Conservation (phyloP, 495 filamentous ascomycete species). For the Penicillium verhagenii region DNA sequence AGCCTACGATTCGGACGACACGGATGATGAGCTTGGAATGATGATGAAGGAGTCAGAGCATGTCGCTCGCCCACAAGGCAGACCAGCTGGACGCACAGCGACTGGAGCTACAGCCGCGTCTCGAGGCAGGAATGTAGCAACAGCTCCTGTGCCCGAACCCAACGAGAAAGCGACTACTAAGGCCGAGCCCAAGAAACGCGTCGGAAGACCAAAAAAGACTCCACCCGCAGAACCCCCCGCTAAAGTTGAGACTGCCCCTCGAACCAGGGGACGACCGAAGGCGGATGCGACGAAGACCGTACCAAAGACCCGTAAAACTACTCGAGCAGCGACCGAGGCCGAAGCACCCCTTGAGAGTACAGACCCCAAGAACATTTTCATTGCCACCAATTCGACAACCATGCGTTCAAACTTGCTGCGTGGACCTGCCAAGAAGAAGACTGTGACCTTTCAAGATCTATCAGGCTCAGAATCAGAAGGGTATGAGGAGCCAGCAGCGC, state of each 20-base stretch:
- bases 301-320: conserved; percentile 24
- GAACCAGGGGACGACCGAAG: conserved; percentile 6
- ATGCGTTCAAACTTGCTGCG: conserved; percentile 40
- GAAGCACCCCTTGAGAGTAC: conserved; percentile 17
- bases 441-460: conserved; percentile 51
- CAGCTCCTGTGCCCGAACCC: conserved; percentile 9
- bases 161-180: conserved; percentile 14
- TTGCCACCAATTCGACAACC: conserved; percentile 31
- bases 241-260: conserved; percentile 1
- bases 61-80: conserved; percentile 15
- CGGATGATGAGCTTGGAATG: conserved; percentile 42
- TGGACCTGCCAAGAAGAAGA: conserved; percentile 50
- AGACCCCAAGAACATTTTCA: conserved; percentile 23
- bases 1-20: conserved; percentile 26
- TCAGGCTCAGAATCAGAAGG: conserved; percentile 40
- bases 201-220: conserved; percentile 34
- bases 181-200: conserved; percentile 33
- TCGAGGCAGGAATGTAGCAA: conserved; percentile 20
- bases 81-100: conserved; percentile 15
- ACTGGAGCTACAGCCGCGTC: conserved; percentile 10
- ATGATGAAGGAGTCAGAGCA: conserved; percentile 24
- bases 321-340: conserved; percentile 17
- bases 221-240: neutral
- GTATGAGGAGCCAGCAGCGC: conserved; percentile 20
- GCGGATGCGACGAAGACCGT: conserved; percentile 14